Evolutionary conservation across 2,329 filamentous ascomycete genomes (phyloP).

Genomic region (Aspergillus sp.): DNA sequence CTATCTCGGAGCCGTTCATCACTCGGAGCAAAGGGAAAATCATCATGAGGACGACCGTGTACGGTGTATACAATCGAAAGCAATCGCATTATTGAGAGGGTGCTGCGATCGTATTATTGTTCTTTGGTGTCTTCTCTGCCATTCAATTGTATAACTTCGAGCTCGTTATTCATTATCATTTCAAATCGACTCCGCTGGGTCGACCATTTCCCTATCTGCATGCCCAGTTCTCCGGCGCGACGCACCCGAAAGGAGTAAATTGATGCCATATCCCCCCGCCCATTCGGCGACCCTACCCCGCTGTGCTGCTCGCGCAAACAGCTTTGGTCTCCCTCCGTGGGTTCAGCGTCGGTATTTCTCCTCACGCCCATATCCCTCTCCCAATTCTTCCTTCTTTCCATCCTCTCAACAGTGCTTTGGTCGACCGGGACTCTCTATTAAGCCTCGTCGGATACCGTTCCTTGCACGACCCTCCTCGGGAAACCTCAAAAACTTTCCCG

Average conservation of each 20-base stretch:
- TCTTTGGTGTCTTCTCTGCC: neutral
- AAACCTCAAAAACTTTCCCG: slow-evolving; percentile 16
- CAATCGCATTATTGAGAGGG: neutral
- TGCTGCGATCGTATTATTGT: neutral
- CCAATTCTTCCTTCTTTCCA: slow-evolving; percentile 10
- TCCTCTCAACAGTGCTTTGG: slow-evolving; percentile 13
- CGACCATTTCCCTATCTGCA: slow-evolving; percentile 16
- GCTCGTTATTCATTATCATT: slow-evolving; percentile 1
- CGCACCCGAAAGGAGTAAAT: slow-evolving; percentile 23
- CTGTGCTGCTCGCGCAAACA: slow-evolving; percentile 20
- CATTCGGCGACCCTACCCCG: slow-evolving; percentile 25
- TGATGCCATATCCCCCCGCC: slow-evolving; percentile 30
- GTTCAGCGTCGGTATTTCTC: slow-evolving; percentile 15
- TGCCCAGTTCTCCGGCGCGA: slow-evolving; percentile 12
- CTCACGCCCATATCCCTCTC: slow-evolving; percentile 13
- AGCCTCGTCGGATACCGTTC: slow-evolving; percentile 15
- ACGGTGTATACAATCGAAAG: slow-evolving; percentile 1
- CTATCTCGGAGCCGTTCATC: neutral
- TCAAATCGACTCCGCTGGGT: slow-evolving; percentile 1
- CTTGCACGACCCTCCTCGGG: slow-evolving; percentile 16
- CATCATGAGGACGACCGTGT: neutral
- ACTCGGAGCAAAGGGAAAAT: neutral
- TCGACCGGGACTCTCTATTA: slow-evolving; percentile 18
- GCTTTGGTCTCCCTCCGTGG: slow-evolving; percentile 16
- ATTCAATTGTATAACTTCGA: neutral